phyloP scores from a whole-genome alignment of 2,329 filamentous ascomycete genomes.

The Nemania diffusa region DNA sequence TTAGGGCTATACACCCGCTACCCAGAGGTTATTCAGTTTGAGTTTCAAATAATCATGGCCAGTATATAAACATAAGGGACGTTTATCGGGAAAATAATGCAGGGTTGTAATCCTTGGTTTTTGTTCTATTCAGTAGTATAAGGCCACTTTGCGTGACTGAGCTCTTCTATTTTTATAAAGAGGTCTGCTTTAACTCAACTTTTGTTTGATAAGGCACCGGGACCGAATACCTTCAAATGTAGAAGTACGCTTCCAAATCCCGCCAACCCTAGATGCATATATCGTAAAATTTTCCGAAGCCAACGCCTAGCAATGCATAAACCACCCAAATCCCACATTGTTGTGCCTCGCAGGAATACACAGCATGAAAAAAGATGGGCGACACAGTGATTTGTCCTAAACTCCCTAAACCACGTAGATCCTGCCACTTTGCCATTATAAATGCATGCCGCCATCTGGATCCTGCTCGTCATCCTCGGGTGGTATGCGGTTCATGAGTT shows the following conservation, averaged over 20 bases:
- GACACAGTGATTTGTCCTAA: not conserved
- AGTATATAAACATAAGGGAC: not conserved
- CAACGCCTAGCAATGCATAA: constrained; percentile 35
- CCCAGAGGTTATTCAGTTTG: not conserved
- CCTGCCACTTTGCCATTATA: constrained; percentile 53
- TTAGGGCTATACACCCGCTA: not conserved
- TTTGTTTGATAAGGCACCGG: not conserved
- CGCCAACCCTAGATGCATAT: not conserved
- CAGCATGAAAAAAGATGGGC: not conserved
- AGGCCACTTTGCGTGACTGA: not conserved
- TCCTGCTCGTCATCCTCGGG: constrained; percentile 58
- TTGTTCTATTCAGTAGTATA: not conserved
- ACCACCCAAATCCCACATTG: not conserved
- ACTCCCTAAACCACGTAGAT: not conserved
- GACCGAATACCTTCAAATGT: not conserved
- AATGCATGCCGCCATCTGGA: constrained; percentile 68
- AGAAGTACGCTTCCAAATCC: not conserved
- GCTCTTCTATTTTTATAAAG: not conserved
- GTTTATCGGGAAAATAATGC: not conserved
- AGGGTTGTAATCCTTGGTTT: not conserved
- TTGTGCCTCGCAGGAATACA: not conserved
- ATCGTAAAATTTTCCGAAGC: constrained; percentile 8
- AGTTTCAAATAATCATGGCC: not conserved
- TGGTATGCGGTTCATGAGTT: constrained; percentile 65
- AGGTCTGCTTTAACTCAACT: not conserved